Evolutionary conservation across 2,329 filamentous ascomycete species (phyloP), one percentile per base, ranked within the genome.

Genomic region (Cercospora zeae-maydis): DNA sequence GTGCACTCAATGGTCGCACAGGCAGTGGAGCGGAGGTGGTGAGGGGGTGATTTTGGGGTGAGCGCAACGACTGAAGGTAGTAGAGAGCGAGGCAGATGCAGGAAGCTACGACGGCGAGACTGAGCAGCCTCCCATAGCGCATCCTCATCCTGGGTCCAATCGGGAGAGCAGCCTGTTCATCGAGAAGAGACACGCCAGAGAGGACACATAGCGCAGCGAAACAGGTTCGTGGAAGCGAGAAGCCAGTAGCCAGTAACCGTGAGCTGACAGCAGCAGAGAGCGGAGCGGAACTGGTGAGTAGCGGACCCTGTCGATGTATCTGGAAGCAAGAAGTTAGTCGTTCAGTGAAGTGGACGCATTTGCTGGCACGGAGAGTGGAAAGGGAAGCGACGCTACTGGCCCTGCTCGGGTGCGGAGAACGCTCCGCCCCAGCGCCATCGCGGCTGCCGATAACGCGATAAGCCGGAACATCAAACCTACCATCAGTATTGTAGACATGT

Each of bases 71-170:
- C 45, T 70, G 74, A 24, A 78, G 63, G 45, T 74, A 72, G 34
- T 74, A 72, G 21, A 78, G 58, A 7, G 74, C 75, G 30, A 79
- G 63, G 11, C 70, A 68, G 49, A 73, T 66, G 45, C 80, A 71
- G 1, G 74, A 72, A 9, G 76, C 58, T 14, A 77, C 62, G 11
- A 72, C 73, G 47, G 80, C 63, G 16, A 80, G 60, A 11, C 74
- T 70, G 34, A 78, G 62, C 13, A 78, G 68, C 63, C 76, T 77
- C 60, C 73, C 71, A 51, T 73, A 73, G 36, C 78, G 74, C 72
- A 79, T 75, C 64, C 70, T 77, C 70, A 75, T 75, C 64, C 73
- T 69, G 36, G 60, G 42, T 19, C 64, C 61, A 33, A 54, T 39
- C 7, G 66, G 60, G n/a, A 70, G 57, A 10, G 65, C 60, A 30